Base-by-base conservation (phyloP, 306 rosid species). In the Prinsepia uniflora region DNA sequence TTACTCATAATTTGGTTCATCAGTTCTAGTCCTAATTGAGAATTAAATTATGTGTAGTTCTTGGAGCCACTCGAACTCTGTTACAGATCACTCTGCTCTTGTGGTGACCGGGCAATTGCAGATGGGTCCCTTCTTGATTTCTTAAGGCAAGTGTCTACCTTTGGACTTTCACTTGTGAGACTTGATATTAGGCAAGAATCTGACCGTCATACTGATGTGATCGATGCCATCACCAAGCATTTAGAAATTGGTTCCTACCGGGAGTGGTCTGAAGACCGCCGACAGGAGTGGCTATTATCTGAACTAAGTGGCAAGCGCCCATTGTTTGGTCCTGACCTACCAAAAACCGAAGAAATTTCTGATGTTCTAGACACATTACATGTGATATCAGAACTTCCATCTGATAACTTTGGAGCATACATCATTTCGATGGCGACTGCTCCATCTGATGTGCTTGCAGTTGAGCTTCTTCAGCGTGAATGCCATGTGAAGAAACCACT, bases 401-500 rank as follows among this genome's bases (percentile, higher is more conserved):
- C 95, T 2, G 98, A 94, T 72, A 94, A 85, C 78, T 94, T 94
- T 20, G 97, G 98, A 60, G 98, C 98, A 68, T 94, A 94, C 57
- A 94, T 94, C 87, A 94, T 94, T 68, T 94, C 98, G 13, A 90
- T 94, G 98, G 98, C 97, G 55, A 94, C 98, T 48, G 80, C 98
- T 13, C 85, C 98, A 10, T 94, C 97, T 63, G 98, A 94, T 78
- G 98, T 94, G 74, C 87, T 94, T 6, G 98, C 97, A 0, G 98
- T 94, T 39, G 98, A 90, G 78, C 97, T 90, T 48, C 86, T 94
- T 18, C 98, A 94, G 65, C 90, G 97, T 0, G 98, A 93, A 79
- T 90, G 97, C 83, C 94, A 82, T 6, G 77, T 94, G 78, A 89
- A 69, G 82, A 77, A 78, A 59, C 95, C 96, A 13, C 74, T 94